Base-by-base conservation (phyloP, 2,329 filamentous ascomycete species). In the Seiridium unicorne region DNA sequence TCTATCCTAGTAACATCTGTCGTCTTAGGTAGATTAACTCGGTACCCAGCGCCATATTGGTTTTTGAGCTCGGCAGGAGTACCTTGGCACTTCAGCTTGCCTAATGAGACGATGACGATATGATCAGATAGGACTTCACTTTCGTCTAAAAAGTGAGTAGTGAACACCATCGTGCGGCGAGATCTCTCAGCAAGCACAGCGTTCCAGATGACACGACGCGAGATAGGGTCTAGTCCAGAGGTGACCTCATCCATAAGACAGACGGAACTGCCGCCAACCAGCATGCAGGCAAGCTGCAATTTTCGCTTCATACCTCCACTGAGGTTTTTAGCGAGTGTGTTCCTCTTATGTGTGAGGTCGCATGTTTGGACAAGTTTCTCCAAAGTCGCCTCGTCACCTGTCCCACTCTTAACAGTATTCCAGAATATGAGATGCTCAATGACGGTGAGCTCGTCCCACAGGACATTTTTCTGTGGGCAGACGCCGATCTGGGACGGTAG, bases 281-380 rank as follows among this genome's bases (percentile, higher is more conserved):
- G 86, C 89, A 92, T 92, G 80, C 92, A 89, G 1, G 89, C 89
- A 4, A 93, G 78, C 70, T 93, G 90, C 5, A 92, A 78, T 69
- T 92, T 92, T 51, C 90, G 79, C 74, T 92, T 92, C 73, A 92
- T 90, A 1, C 90, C 90, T 9, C 90, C 90, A 49, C 88, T 91
- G 2, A 93, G 75, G 3, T 87, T 90, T 65, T 83, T 83, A 0
- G 88, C 81, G 60, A 78, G 77, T 1, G 88, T 84, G 9, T 82
- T 80, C 6, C 82, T 76, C 74, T 93, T 93, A 51, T 83, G 78
- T 6, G 79, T 77, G 2, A 93, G 78, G 65, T 91, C 90, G 67
- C 90, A 89, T 11, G 83, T 82, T 6, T 75, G 74, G 36, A 90
- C 83, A 7, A 90, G 76, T 5, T 79, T 73, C 40, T 76, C 72